Base-by-base conservation (phyloP, 805 yeast species). In the Saccharomyces paradoxus region DNA sequence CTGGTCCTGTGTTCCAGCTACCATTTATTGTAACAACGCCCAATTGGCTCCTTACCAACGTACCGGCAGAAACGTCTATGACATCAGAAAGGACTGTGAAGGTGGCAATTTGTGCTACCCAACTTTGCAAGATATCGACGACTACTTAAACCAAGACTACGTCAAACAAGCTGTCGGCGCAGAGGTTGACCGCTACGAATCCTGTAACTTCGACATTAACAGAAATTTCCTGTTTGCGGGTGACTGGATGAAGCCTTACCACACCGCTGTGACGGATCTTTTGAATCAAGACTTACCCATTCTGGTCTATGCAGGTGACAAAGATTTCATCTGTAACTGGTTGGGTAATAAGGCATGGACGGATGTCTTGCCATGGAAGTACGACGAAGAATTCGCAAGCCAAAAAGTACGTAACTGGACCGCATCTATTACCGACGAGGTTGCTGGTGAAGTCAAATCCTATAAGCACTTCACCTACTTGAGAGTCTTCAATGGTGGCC, bases 301-400 rank as follows among this genome's bases (percentile, higher is more conserved):
- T 27, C 78, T 92, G 69, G 79, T 92, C 58, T 92, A 91, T 64
- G 96, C 96, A 14, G 98, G 98, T 67, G 97, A 91, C 74, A 89
- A 89, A 74, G 98, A 91, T 72, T 91, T 84, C 72, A 91, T 91
- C 68, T 91, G 97, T 75, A 91, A 92, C 76, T 91, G 97, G 97
- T 79, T 92, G 66, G 98, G 97, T 60, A 90, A 90, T 71, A 81
- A 83, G 66, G 94, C 86, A 14, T 88, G 96, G 96, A 77, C 92
- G 41, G 77, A 87, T 66, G 80, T 74, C 50, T 77, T 89, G 53
- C 87, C 86, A 64, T 87, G 89, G 87, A 70, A 77, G 28, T 80
- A 81, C 44, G 72, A 77, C 47, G 78, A 78, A 32, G 80, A 77
- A 54, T 87, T 82, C 68, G 75, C 74, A 61, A 63, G 71, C 31